These are phyloP conservation scores for Sutorius australiensis DNA, from an alignment of 768 basidiomycete genomes.

Conservation along the genomic window DNA sequence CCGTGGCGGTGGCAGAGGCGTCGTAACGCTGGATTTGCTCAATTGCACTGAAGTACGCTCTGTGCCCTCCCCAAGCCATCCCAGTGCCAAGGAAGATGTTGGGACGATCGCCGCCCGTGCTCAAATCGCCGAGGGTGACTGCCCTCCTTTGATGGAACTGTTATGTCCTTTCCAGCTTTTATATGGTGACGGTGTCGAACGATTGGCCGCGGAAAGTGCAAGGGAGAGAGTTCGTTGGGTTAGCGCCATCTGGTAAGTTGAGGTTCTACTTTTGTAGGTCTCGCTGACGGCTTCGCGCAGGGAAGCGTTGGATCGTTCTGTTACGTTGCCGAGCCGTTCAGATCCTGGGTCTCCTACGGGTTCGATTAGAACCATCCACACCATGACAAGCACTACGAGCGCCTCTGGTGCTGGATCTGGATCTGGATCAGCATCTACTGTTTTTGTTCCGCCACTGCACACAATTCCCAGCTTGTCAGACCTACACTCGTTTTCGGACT, in stretches of 20 bases:
- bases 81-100: slow-evolving; percentile 77
- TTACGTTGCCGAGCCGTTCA: slow-evolving; percentile 47
- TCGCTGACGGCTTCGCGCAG: slow-evolving; percentile 35
- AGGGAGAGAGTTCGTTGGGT: slow-evolving; percentile 89
- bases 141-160: slow-evolving; percentile 55
- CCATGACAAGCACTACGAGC: slow-evolving; percentile 45
- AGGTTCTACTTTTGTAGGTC: not conserved
- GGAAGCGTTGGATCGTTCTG: slow-evolving; percentile 72
- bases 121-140: slow-evolving; percentile 47
- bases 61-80: slow-evolving; percentile 77
- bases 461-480: slow-evolving; percentile 71
- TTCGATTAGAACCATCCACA: slow-evolving; percentile 68
- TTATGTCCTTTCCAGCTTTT: slow-evolving; percentile 89
- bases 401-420: slow-evolving; percentile 31
- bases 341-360: slow-evolving; percentile 43
- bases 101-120: slow-evolving; percentile 76
- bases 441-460: slow-evolving; percentile 74
- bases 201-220: slow-evolving; percentile 85
- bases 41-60: slow-evolving; percentile 86
- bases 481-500: slow-evolving; percentile 43
- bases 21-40: slow-evolving; percentile 81
- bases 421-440: slow-evolving; percentile 64
- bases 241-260: slow-evolving; percentile 75
- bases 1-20: slow-evolving; percentile 75
- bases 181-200: slow-evolving; percentile 85